phyloP scores from a whole-genome alignment of 345 rosid genomes.

The Rhodomyrtus tomentosa region DNA sequence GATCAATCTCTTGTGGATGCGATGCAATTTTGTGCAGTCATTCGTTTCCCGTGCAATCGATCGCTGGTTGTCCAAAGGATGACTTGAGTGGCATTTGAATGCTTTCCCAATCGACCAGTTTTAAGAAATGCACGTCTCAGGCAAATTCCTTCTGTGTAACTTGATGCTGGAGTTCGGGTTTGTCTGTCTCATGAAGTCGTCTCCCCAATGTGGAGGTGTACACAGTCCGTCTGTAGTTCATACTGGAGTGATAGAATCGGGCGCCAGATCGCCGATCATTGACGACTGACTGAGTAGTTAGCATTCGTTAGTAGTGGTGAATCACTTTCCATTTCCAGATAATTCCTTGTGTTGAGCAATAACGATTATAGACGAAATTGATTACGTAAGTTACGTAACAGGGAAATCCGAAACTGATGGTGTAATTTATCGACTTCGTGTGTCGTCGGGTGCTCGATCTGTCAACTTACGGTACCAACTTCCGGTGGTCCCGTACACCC shows the following conservation, averaged over 20 bases:
- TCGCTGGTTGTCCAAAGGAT: not conserved
- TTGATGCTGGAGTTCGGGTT: not conserved
- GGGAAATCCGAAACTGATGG: not conserved
- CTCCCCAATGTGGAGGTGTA: not conserved
- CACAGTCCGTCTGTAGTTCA: not conserved
- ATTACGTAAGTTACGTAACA: not conserved
- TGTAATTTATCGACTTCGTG: not conserved
- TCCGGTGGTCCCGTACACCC: not conserved
- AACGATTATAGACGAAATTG: not conserved
- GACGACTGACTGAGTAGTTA: not conserved
- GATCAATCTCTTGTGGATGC: not conserved
- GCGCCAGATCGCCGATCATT: not conserved
- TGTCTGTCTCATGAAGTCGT: not conserved
- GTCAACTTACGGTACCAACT: not conserved
- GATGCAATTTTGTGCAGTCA: not conserved
- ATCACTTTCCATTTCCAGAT: not conserved
- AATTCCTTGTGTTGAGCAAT: not conserved
- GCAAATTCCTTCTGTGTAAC: not conserved
- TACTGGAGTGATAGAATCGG: not conserved
- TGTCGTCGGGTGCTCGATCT: not conserved
- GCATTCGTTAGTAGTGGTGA: not conserved
- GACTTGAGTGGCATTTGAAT: not conserved
- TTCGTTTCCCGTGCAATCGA: not conserved
- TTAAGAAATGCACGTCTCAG: not conserved
- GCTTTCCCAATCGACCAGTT: not conserved